Conservation (phyloP, 495 filamentous ascomycete species). For the Halenospora varia region DNA sequence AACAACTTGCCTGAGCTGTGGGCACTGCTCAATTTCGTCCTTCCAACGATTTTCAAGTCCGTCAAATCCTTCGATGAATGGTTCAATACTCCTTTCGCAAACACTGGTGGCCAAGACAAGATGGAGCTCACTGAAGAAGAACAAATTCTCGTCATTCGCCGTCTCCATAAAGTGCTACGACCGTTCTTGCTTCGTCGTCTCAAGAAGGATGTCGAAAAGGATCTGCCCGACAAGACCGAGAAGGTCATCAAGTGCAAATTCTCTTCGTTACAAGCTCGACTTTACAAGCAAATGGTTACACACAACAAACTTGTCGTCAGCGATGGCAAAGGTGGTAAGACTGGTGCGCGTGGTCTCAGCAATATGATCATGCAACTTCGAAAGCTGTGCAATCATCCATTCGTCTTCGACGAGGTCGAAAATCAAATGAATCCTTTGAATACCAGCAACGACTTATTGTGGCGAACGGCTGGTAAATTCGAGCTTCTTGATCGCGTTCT, state of each 20-base stretch:
- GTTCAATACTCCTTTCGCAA: constrained; percentile 99
- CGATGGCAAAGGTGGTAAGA: constrained; percentile 94
- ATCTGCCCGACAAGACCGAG: constrained; percentile 96
- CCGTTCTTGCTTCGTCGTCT: constrained; percentile 97
- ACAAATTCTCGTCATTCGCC: constrained; percentile 94
- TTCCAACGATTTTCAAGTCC: constrained; percentile 98
- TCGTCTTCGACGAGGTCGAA: constrained; percentile 96
- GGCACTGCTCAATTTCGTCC: constrained; percentile 96
- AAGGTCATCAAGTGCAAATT: constrained; percentile 99
- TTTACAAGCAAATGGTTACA: constrained; percentile 95
- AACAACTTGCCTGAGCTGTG: constrained; percentile 96
- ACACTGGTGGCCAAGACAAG: constrained; percentile 95
- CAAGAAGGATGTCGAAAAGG: constrained; percentile 99
- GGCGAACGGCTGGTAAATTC: constrained; percentile 96
- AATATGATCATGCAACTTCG: constrained; percentile 99
- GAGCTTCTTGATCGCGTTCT: constrained; percentile 89
- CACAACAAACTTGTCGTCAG: constrained; percentile 91
- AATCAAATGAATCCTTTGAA: constrained; percentile 93
- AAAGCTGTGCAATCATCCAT: constrained; percentile 98
- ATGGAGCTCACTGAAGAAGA: constrained; percentile 99
- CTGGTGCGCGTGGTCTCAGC: constrained; percentile 89
- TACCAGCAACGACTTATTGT: constrained; percentile 85
- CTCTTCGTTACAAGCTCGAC: constrained; percentile 84
- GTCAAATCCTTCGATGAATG: constrained; percentile 99
- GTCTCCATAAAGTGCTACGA: constrained; percentile 94